phyloP scores from a whole-genome alignment of 2,329 filamentous ascomycete genomes.

The Aspergillus sp. region DNA sequence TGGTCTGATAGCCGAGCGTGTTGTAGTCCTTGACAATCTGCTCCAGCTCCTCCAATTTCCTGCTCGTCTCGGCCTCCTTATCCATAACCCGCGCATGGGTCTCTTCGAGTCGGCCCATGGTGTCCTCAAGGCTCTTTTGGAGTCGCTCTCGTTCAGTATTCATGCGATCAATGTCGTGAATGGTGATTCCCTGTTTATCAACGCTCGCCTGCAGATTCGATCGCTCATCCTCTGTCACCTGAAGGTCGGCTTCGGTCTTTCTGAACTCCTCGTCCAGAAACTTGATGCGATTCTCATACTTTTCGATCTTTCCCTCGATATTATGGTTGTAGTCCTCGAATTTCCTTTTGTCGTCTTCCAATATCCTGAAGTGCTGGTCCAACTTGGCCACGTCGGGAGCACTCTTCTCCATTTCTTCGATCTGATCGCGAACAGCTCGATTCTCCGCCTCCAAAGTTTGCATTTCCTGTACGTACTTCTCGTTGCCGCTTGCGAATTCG shows the following conservation, averaged over 20 bases:
- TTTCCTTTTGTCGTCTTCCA: constrained; percentile 89
- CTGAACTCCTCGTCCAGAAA: constrained; percentile 80
- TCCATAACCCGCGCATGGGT: constrained; percentile 73
- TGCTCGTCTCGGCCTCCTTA: constrained; percentile 77
- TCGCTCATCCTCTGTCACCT: constrained; percentile 74
- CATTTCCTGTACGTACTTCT: constrained; percentile 74
- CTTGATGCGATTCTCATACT: constrained; percentile 71
- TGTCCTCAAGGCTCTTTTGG: constrained; percentile 76
- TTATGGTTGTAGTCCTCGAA: constrained; percentile 90
- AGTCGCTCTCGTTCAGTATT: constrained; percentile 87
- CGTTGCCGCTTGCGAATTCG: constrained; percentile 77
- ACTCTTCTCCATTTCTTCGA: constrained; percentile 79
- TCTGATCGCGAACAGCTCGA: constrained; percentile 67
- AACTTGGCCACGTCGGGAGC: constrained; percentile 74
- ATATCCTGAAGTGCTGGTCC: constrained; percentile 81
- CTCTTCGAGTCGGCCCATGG: constrained; percentile 68
- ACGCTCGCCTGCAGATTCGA: constrained; percentile 71
- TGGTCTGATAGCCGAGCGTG: constrained; percentile 85
- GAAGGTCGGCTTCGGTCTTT: constrained; percentile 64
- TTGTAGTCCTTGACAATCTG: constrained; percentile 85
- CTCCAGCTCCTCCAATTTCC: constrained; percentile 86
- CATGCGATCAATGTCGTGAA: constrained; percentile 99
- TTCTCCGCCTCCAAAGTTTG: constrained; percentile 81
- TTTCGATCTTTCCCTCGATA: constrained; percentile 76
- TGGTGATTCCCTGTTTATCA: constrained; percentile 87